Conservation (phyloP, 345 rosid species). For the Toxicodendron radicans region DNA sequence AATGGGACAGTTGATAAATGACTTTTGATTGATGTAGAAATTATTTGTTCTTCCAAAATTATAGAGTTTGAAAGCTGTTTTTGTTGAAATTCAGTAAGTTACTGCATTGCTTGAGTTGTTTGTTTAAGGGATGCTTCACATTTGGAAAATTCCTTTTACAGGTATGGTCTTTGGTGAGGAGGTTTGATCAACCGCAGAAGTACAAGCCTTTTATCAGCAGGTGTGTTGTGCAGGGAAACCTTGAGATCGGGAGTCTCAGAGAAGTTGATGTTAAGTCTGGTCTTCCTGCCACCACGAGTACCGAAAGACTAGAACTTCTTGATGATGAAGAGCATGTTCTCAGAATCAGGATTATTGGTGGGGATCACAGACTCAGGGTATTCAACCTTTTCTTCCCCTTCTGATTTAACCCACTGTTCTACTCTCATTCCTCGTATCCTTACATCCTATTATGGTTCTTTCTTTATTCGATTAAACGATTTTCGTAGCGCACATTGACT, state of each 20-base stretch:
- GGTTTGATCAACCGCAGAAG: conserved; percentile 81
- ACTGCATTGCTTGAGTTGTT: conserved; percentile 1
- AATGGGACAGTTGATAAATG: not conserved
- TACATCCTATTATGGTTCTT: not conserved
- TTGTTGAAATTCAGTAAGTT: not conserved
- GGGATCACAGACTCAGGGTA: conserved; percentile 86
- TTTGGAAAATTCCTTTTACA: conserved; percentile 16
- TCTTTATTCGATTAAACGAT: not conserved
- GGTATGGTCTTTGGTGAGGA: conserved; percentile 88
- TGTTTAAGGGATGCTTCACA: not conserved
- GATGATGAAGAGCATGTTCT: conserved; percentile 79
- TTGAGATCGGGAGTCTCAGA: conserved; percentile 79
- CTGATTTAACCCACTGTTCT: not conserved
- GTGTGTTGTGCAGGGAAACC: conserved; percentile 65
- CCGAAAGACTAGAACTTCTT: conserved; percentile 73
- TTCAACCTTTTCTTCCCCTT: not conserved
- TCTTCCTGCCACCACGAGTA: conserved; percentile 79
- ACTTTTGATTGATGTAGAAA: not conserved
- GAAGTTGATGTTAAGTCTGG: conserved; percentile 86
- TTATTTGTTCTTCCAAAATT: not conserved
- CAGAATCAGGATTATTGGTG: conserved; percentile 70
- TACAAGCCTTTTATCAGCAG: conserved; percentile 78
- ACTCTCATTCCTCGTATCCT: not conserved
- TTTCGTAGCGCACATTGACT: not conserved
- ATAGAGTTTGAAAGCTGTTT: conserved; percentile 1